Base-by-base conservation (phyloP, 371 early-diverging fungal species). In the Syncephalastrum sp. region DNA sequence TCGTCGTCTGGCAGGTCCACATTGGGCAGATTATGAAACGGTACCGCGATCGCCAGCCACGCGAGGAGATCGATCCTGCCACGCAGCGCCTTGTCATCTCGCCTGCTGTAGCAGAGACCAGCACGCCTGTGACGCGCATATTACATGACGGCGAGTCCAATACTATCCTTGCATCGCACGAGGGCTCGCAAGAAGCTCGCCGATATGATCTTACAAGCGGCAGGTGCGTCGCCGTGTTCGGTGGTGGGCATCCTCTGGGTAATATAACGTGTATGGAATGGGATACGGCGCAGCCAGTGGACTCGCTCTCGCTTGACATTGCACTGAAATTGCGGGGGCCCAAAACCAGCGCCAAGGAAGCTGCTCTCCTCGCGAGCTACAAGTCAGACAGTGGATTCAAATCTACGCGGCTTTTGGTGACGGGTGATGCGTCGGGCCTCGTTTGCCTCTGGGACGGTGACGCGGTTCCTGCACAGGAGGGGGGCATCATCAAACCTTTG, bases 381-480 rank as follows among this genome's bases (percentile, higher is more conserved):
- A 50, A 42, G 8, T 33, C 23, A 44, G 19, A 53, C 16, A 14
- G 15, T 45, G 13, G 19, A 13, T 25, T n/a, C 57, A 66, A 64
- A 23, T 57, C 62, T 5, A 67, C 67, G 5, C 70, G 74, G 1
- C 13, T 80, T n/a, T 51, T 79, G n/a, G 75, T 65, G 1, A 75
- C 73, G n/a, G 82, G 82, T 24, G 82, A 81, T 50, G 59, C 75
- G 27, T 45, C 54, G 15, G 82, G 82, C 29, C 65, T 52, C 1
- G 27, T 81, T 15, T 79, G 72, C 47, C n/a, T 81, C 12, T 81
- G 77, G 75, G 65, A 77, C 42, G 64, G 65, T 0, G 71, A 72
- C 54, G 60, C 59, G 2, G 13, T 53, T 3, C 48, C 38, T 23
- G 25, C 33, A 15, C 50, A 69, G 13, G 47, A 51, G 3, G 63